These are phyloP conservation scores for Apiotrichum laibachii DNA, from an alignment of 1,284 basidiomycete species.

Conservation along the genomic window DNA sequence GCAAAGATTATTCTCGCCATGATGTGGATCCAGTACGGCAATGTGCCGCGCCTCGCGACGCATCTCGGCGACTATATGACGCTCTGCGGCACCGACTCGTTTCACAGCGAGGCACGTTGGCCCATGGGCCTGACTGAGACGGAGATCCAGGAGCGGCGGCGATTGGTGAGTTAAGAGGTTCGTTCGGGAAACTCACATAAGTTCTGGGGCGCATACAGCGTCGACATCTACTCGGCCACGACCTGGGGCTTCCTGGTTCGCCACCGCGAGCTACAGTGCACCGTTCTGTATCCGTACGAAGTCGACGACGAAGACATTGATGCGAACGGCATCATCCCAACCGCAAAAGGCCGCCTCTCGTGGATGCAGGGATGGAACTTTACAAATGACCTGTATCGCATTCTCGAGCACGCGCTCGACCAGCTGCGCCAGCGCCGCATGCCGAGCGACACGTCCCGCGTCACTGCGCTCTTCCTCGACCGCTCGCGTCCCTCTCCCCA, in stretches of 20 bases:
- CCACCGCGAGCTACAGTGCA: slow-evolving; percentile 44
- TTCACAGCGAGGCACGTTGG: slow-evolving; percentile 45
- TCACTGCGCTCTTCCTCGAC: slow-evolving; percentile 28
- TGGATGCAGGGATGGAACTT: slow-evolving; percentile 48
- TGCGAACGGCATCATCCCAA: slow-evolving; percentile 21
- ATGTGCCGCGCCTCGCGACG: slow-evolving; percentile 28
- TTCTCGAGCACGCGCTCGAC: slow-evolving; percentile 45
- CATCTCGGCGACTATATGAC: slow-evolving; percentile 45
- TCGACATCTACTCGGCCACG: slow-evolving; percentile 43
- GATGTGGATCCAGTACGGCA: slow-evolving; percentile 39
- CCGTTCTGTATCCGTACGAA: slow-evolving; percentile 46
- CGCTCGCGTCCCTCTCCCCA: slow-evolving; percentile 24
- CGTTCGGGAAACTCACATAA: slow-evolving; percentile 13
- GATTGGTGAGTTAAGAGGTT: slow-evolving; percentile 31
- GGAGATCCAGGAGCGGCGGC: slow-evolving; percentile 42
- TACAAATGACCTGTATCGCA: slow-evolving; percentile 44
- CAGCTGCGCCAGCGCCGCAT: slow-evolving; percentile 24
- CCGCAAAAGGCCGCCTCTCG: slow-evolving; percentile 20
- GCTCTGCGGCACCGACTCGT: slow-evolving; percentile 37
- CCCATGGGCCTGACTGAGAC: slow-evolving; percentile 32
- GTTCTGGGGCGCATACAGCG: slow-evolving; percentile 48
- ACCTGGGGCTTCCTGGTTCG: slow-evolving; percentile 43
- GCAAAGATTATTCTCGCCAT: slow-evolving; percentile 37
- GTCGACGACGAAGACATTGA: slow-evolving; percentile 42
- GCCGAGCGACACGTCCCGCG: slow-evolving; percentile 13